Conservation (phyloP, 176 grass and related monocot genomes). For the Zea luxurians region DNA sequence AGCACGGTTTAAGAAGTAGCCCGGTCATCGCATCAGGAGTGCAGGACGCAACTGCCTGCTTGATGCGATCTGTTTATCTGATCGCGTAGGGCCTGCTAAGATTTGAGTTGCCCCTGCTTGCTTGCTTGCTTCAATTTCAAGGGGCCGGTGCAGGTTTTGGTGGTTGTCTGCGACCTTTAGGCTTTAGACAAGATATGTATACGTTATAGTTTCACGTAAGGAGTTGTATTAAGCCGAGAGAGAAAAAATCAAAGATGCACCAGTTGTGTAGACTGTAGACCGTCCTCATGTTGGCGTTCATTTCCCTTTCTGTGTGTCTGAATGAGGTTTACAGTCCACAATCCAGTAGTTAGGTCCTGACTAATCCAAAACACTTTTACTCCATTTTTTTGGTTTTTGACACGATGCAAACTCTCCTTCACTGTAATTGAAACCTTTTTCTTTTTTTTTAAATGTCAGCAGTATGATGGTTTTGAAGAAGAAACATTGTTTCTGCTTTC, state of each 20-base stretch:
- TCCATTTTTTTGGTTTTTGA: not conserved
- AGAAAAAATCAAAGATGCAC: not conserved
- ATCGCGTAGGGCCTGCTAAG: not conserved
- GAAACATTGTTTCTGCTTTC: not conserved
- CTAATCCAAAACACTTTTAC: not conserved
- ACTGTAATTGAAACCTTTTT: not conserved
- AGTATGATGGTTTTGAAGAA: not conserved
- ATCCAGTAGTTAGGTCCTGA: not conserved
- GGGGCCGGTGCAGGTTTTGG: not conserved
- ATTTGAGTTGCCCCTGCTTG: not conserved
- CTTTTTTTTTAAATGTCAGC: not conserved
- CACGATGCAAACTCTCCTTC: not conserved
- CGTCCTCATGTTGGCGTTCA: not conserved
- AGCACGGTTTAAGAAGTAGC: not conserved
- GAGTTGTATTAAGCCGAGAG: not conserved
- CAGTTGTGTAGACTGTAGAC: not conserved
- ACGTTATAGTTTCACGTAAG: too few species aligned
- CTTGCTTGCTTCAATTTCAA: conserved; percentile 5
- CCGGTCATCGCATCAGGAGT: not conserved
- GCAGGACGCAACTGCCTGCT: not conserved
- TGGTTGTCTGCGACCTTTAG: not conserved
- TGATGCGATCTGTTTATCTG: conserved; percentile 1
- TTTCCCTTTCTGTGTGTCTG: not conserved
- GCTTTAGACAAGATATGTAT: too few species aligned
- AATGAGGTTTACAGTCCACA: not conserved